phyloP scores from a whole-genome alignment of 805 yeast species.

The Crinitomyces ghanaensis region DNA sequence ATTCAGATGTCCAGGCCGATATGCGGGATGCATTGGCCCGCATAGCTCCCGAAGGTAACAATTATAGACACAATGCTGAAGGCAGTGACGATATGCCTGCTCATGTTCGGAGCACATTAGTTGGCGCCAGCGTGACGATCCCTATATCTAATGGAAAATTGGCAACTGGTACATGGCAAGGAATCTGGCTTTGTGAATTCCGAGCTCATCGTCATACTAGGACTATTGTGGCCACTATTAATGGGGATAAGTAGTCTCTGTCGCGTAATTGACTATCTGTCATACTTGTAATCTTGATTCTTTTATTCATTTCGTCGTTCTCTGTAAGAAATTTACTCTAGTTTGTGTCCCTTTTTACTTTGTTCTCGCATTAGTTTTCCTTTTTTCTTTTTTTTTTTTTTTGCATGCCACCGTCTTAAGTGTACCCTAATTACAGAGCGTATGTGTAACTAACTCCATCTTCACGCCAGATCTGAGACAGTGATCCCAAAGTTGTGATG shows the following conservation, averaged over 20 bases:
- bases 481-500: too few species aligned
- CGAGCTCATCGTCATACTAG: slow-evolving; percentile 53
- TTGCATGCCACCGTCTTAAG: too few species aligned
- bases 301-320: too few species aligned
- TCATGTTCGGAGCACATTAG: slow-evolving; percentile 48
- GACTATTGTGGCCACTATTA: slow-evolving; percentile 58
- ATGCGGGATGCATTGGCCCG: slow-evolving; percentile 52
- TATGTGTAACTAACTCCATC: too few species aligned
- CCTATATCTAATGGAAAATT: slow-evolving; percentile 61
- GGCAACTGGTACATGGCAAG: slow-evolving; percentile 80
- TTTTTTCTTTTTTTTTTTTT: too few species aligned
- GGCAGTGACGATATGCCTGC: slow-evolving; percentile 79
- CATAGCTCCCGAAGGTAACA: slow-evolving; percentile 53
- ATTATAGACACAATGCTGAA: slow-evolving; percentile 56
- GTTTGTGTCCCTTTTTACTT: too few species aligned
- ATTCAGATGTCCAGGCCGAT: slow-evolving; percentile 64
- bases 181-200: slow-evolving; percentile 66
- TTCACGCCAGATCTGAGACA: too few species aligned
- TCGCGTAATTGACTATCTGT: neutral
- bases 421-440: too few species aligned
- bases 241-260: slow-evolving; percentile 35
- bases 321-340: too few species aligned
- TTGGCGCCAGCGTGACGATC: slow-evolving; percentile 54
- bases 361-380: too few species aligned
- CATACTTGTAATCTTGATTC: too few species aligned